Conservation (phyloP, 1,284 basidiomycete genomes). For the Irpex lacteus region DNA sequence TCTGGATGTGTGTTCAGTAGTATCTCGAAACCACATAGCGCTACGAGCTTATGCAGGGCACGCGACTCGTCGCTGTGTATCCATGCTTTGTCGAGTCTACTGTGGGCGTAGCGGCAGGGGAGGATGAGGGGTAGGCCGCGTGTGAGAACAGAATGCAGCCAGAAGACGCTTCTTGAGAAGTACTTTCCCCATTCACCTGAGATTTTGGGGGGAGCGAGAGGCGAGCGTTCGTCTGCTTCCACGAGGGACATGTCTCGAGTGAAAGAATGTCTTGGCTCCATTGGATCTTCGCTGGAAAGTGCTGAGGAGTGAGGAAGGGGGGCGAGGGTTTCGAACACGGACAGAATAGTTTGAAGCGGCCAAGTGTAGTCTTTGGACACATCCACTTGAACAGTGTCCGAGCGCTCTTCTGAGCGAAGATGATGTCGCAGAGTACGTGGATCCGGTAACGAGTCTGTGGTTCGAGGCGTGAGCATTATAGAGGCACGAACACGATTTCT, state of each 20-base stretch:
- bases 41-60: conserved; percentile 4
- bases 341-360: conserved; percentile 1
- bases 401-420: conserved; percentile 2
- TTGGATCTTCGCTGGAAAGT: background rate
- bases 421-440: background rate
- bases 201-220: background rate
- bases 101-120: conserved; percentile 14
- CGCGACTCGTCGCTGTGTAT: background rate
- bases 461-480: background rate
- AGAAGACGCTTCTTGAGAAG: conserved; percentile 16
- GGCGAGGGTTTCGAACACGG: conserved; percentile 1
- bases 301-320: background rate
- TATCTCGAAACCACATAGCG: background rate
- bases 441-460: background rate
- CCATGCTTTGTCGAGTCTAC: background rate
- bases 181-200: background rate
- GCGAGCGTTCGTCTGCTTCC: conserved; percentile 1
- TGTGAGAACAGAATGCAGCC: conserved; percentile 22
- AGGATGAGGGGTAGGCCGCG: conserved; percentile 23
- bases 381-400: background rate
- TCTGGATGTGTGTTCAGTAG: background rate
- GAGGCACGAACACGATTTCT: background rate
- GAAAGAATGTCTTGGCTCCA: background rate
- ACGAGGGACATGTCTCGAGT: background rate
- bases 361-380: background rate